These are phyloP conservation scores for Trypanosoma lewisi DNA, from an alignment of 208 protist genomes.

Conservation along the genomic window DNA sequence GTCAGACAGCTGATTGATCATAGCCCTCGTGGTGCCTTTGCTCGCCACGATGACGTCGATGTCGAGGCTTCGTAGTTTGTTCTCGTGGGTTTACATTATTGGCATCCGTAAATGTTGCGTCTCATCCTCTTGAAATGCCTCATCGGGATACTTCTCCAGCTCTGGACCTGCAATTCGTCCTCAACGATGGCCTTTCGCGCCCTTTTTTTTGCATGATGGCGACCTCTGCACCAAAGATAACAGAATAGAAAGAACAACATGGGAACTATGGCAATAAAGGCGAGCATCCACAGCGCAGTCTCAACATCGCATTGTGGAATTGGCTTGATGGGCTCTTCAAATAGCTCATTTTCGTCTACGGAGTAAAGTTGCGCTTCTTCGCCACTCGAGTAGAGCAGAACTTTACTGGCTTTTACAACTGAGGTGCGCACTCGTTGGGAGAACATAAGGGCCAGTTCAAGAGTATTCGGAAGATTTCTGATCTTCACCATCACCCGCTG, in stretches of 20 bases:
- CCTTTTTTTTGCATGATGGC: conserved; percentile 46
- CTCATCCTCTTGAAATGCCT: conserved; percentile 9
- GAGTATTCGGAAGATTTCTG: conserved; percentile 3
- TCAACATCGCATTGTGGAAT: conserved; percentile 31
- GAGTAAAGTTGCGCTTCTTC: conserved; percentile 40
- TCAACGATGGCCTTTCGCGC: conserved; percentile 46
- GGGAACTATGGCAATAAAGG: conserved; percentile 46
- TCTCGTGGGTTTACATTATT: conserved; percentile 15
- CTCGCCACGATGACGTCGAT: background rate
- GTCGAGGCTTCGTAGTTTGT: background rate
- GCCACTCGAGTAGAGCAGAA: conserved; percentile 2
- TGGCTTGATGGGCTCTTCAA: conserved; percentile 18
- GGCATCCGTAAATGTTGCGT: background rate
- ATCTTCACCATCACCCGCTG: conserved; percentile 5
- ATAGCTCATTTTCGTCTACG: conserved; percentile 33
- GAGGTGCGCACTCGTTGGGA: conserved; percentile 25
- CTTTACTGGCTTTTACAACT: conserved; percentile 19
- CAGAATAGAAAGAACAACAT: conserved; percentile 44
- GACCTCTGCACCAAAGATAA: conserved; percentile 56
- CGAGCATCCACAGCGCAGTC: conserved; percentile 59
- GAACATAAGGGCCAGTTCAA: conserved; percentile 11
- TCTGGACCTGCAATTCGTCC: conserved; percentile 51
- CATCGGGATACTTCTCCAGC: background rate
- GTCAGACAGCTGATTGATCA: background rate
- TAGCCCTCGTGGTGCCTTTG: background rate